Evolutionary conservation across 176 grass and related monocot species (phyloP).

Genomic region (Rhipidocladum racemiflorum): DNA sequence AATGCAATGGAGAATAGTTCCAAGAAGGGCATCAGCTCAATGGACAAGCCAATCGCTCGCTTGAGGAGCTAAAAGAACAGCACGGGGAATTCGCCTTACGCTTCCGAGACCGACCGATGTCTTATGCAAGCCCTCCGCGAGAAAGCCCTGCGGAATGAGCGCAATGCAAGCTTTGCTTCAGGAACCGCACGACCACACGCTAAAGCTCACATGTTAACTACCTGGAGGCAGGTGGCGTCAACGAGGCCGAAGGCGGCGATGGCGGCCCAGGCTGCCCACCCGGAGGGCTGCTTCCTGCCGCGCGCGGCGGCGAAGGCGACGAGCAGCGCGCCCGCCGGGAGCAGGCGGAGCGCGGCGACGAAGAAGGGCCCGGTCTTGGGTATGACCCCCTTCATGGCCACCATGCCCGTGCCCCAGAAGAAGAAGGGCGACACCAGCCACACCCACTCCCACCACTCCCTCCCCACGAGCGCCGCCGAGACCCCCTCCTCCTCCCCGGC

Average conservation of each 20-base stretch:
- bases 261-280: conserved; percentile 64
- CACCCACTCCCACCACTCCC: conserved; percentile 57
- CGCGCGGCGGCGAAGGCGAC: conserved; percentile 65
- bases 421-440: conserved; percentile 91
- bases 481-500: conserved; percentile 19
- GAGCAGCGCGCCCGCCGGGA: conserved; percentile 68
- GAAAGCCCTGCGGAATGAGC: conserved; percentile 66
- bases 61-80: conserved; percentile 30
- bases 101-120: conserved; percentile 86
- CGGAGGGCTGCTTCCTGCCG: conserved; percentile 74
- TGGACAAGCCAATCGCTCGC: conserved; percentile 10
- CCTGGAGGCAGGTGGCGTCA: conserved; percentile 93
- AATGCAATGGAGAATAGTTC: conserved; percentile 47
- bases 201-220: neutral
- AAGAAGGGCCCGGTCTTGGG: conserved; percentile 91
- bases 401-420: conserved; percentile 99
- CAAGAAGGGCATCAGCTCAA: conserved; percentile 9
- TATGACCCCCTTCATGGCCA: conserved; percentile 99
- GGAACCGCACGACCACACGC: conserved; percentile 9
- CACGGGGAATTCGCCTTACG: conserved; percentile 42
- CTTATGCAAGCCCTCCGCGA: conserved; percentile 88
- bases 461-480: neutral
- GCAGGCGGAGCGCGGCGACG: conserved; percentile 65
- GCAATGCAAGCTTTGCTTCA: neutral
- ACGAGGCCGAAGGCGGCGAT: conserved; percentile 61